phyloP scores from a whole-genome alignment of 495 filamentous ascomycete genomes.

The Chaetomium fimeti region DNA sequence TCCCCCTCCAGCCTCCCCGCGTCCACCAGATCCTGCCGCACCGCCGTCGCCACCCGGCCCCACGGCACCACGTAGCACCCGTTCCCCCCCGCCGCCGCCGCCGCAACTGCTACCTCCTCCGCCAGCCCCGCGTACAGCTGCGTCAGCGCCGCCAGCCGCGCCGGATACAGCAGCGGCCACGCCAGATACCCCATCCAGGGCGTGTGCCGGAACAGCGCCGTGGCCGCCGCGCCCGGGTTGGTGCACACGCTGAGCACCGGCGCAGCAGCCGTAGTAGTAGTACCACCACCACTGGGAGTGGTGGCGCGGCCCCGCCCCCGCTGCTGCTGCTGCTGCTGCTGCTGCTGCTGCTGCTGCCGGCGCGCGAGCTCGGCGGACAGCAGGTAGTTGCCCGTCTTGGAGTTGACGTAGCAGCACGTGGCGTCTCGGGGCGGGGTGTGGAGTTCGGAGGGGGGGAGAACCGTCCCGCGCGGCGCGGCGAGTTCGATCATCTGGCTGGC shows the following conservation, averaged over 20 bases:
- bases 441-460: constrained; percentile 34
- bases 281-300: no score
- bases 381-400: constrained; percentile 44
- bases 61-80: constrained; percentile 47
- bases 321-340: constrained; percentile 2
- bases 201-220: constrained; percentile 33
- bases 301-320: no score
- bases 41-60: constrained; percentile 34
- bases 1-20: constrained; percentile 23
- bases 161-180: constrained; percentile 33
- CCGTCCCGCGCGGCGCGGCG: constrained; percentile 33
- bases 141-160: constrained; percentile 43
- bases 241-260: constrained; percentile 41
- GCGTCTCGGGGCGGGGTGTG: constrained; percentile 24
- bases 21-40: constrained; percentile 26
- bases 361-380: constrained; percentile 37
- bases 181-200: constrained; percentile 24
- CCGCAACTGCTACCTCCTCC: constrained; percentile 36
- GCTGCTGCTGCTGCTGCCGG: constrained; percentile 19
- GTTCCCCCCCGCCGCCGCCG: constrained; percentile 33
- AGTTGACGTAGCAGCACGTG: constrained; percentile 39
- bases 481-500: constrained; percentile 12
- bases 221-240: constrained; percentile 45
- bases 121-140: constrained; percentile 46
- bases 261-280: no score